These are phyloP conservation scores for Entrophospora sp. DNA, from an alignment of 192 early-diverging fungal species.

Conservation along the genomic window DNA sequence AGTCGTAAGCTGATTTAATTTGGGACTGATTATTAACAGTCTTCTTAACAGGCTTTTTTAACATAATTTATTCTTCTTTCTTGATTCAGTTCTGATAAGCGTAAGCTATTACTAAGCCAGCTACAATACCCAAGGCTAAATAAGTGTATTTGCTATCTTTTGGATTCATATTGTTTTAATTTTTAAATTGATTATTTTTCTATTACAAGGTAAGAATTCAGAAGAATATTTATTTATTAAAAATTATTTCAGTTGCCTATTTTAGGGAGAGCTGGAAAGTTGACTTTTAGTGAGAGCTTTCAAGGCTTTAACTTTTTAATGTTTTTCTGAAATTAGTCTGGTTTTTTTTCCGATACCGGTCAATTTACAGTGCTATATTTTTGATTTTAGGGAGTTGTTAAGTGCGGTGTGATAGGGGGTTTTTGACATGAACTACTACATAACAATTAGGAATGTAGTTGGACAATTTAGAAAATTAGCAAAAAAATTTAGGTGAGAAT, in stretches of 20 bases:
- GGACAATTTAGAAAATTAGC: no score
- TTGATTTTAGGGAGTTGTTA: background rate
- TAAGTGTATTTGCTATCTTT: background rate
- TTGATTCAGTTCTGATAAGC: background rate
- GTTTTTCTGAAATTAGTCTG: background rate
- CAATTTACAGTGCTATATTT: background rate
- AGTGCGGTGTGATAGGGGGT: background rate
- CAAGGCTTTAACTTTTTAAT: no score
- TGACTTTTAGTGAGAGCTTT: constrained; percentile 3
- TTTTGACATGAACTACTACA: no score
- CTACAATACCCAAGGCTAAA: background rate
- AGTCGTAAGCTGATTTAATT: background rate
- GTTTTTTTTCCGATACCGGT: background rate
- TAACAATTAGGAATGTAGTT: no score
- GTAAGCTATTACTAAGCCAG: background rate
- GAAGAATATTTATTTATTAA: no score
- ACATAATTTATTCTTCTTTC: background rate
- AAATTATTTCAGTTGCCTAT: background rate
- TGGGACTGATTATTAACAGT: background rate
- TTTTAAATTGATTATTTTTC: constrained; percentile 4
- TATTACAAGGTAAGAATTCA: constrained; percentile 1
- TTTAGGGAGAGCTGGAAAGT: background rate
- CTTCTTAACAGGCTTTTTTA: background rate
- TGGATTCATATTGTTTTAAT: background rate
- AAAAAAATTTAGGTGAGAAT: no score